These are phyloP conservation scores for Periconia sp. DNA, from an alignment of 2,329 filamentous ascomycete species.

Conservation along the genomic window DNA sequence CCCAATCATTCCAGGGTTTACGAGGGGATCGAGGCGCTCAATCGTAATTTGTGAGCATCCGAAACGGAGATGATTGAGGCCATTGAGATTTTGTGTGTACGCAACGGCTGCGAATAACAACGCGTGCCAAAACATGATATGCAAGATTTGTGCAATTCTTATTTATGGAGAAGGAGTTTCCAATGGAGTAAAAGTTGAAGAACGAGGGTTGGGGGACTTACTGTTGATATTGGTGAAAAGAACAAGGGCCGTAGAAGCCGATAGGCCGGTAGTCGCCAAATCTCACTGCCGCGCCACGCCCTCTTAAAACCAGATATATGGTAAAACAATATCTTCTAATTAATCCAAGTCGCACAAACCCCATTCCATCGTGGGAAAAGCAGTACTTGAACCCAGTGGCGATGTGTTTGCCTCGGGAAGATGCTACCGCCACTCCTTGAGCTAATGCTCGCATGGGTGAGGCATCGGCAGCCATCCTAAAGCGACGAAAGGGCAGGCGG, in stretches of 20 bases:
- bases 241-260: background rate
- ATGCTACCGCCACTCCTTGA: slow-evolving; percentile 7
- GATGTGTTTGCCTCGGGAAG: background rate
- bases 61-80: slow-evolving; percentile 19
- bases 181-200: background rate
- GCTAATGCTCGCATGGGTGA: no score
- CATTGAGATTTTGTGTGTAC: slow-evolving; percentile 5
- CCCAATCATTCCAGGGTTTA: slow-evolving; percentile 25
- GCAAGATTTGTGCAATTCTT: background rate
- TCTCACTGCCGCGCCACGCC: slow-evolving; percentile 5
- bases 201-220: background rate
- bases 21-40: slow-evolving; percentile 30
- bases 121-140: slow-evolving; percentile 1
- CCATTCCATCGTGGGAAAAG: slow-evolving; percentile 1
- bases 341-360: background rate
- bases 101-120: slow-evolving; percentile 5
- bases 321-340: slow-evolving; percentile 2
- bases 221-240: slow-evolving; percentile 1
- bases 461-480: no score
- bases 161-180: background rate
- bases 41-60: slow-evolving; percentile 28
- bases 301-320: background rate
- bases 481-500: no score
- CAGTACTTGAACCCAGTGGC: background rate
- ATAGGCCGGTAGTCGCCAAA: background rate